These are phyloP conservation scores for Rhynchosporium graminicola DNA, from an alignment of 2,329 filamentous ascomycete species.

Conservation along the genomic window DNA sequence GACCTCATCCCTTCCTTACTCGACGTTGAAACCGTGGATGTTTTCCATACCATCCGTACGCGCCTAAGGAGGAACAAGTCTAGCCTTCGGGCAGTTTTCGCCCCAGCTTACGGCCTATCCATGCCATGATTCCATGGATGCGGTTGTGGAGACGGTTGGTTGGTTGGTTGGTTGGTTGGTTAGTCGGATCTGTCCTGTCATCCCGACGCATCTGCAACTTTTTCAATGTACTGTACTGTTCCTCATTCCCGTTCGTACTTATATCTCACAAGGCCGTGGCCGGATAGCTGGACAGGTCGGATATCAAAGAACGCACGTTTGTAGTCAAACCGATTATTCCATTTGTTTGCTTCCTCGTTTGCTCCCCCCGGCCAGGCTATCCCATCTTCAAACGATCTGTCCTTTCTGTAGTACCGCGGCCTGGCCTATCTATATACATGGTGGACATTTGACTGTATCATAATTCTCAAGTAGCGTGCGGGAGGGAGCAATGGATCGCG, in stretches of 20 bases:
- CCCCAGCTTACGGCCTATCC: background rate
- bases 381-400: background rate
- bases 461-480: background rate
- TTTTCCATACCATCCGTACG: background rate
- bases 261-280: slow-evolving; percentile 1
- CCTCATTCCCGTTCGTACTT: slow-evolving; percentile 8
- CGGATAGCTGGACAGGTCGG: background rate
- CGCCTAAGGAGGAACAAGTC: background rate
- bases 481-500: background rate
- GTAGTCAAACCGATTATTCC: background rate
- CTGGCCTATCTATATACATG: background rate
- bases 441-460: background rate
- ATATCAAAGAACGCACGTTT: background rate
- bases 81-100: background rate
- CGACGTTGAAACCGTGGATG: background rate
- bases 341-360: background rate
- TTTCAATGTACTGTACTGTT: background rate
- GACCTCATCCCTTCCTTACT: background rate
- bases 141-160: background rate
- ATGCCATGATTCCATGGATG: background rate
- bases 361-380: slow-evolving; percentile 6
- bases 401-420: background rate
- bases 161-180: too few species aligned
- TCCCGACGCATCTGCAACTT: slow-evolving; percentile 4
- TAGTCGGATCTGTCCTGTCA: background rate